A percentile compares a stretch with the other conserved stretches of the same genome.
phyloP scores from a whole-genome alignment of 2,329 filamentous ascomycete species.

The Aspergillus cejpii region DNA sequence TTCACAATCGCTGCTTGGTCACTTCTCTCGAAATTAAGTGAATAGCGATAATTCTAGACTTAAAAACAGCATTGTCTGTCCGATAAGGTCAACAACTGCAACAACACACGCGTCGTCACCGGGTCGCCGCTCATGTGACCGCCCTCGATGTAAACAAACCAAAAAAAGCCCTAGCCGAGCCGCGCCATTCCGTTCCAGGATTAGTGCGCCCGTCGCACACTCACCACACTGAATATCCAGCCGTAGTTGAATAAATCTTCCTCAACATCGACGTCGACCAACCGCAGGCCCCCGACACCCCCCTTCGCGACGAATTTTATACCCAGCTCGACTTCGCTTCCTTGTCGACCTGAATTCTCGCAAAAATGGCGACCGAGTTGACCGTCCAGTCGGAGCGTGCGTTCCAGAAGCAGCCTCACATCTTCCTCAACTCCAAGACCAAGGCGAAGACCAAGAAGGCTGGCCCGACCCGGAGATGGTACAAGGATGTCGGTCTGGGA shows the following conservation, averaged over 20 bases:
- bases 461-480: constrained; percentile 94
- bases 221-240: constrained; percentile 36
- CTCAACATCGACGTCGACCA: constrained; percentile 37
- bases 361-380: constrained; percentile 93
- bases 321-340: constrained; percentile 35
- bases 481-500: constrained; percentile 98
- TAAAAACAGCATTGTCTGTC: not conserved
- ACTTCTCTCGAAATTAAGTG: not conserved
- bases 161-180: constrained; percentile 40
- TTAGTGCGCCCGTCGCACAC: constrained; percentile 31
- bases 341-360: constrained; percentile 46
- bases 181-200: constrained; percentile 23
- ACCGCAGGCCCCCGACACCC: constrained; percentile 29
- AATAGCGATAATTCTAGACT: not conserved
- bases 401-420: constrained; percentile 99
- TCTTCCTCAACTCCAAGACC: constrained; percentile 97
- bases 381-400: constrained; percentile 99
- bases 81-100: constrained; percentile 1
- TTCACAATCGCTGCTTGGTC: not conserved
- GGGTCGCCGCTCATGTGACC: constrained; percentile 26
- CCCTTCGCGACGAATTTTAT: constrained; percentile 29
- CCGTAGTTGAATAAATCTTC: constrained; percentile 35
- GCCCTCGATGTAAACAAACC: constrained; percentile 38
- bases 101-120: constrained; percentile 27
- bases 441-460: constrained; percentile 72